Percentiles rank a stretch among this genome's conserved stretches.
Conservation (phyloP, 169 alveolate genomes). For the Eimeria tenella region DNA sequence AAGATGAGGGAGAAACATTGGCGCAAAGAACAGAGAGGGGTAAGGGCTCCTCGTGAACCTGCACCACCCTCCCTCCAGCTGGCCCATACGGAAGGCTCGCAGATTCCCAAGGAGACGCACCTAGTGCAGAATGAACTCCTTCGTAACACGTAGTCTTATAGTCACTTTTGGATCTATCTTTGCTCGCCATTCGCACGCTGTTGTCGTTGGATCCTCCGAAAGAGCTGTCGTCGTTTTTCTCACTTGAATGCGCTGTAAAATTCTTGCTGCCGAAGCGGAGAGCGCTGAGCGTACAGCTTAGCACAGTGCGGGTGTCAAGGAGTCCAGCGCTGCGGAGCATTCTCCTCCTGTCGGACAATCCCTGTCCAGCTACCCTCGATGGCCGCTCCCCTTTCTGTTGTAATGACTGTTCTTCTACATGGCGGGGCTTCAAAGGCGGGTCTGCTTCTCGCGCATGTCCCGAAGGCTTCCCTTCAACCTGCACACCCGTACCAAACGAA, state of each 20-base stretch:
- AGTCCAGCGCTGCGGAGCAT: constrained; percentile 31
- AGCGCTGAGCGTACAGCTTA: constrained; percentile 49
- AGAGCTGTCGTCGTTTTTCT: neutral
- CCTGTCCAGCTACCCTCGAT: neutral
- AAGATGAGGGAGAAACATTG: neutral
- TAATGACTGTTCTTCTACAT: neutral
- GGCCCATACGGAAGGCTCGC: neutral
- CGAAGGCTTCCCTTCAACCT: constrained; percentile 6
- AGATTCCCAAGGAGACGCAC: neutral
- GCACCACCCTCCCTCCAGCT: constrained; percentile 23
- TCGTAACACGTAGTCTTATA: too few relatives aligned
- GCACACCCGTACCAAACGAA: neutral
- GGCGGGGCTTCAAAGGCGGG: constrained; percentile 1
- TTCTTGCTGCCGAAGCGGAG: constrained; percentile 18
- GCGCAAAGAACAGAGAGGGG: constrained; percentile 34
- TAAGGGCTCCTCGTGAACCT: constrained; percentile 58
- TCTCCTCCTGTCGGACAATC: neutral
- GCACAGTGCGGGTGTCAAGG: constrained; percentile 2
- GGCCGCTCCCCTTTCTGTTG: neutral
- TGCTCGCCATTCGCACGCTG: neutral
- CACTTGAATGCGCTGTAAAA: neutral
- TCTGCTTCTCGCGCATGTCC: neutral
- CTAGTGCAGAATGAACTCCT: neutral
- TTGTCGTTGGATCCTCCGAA: neutral
- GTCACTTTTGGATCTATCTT: neutral